Evolutionary conservation across 2,329 filamentous ascomycete genomes (phyloP).

Genomic region (Diplocarpon mali): DNA sequence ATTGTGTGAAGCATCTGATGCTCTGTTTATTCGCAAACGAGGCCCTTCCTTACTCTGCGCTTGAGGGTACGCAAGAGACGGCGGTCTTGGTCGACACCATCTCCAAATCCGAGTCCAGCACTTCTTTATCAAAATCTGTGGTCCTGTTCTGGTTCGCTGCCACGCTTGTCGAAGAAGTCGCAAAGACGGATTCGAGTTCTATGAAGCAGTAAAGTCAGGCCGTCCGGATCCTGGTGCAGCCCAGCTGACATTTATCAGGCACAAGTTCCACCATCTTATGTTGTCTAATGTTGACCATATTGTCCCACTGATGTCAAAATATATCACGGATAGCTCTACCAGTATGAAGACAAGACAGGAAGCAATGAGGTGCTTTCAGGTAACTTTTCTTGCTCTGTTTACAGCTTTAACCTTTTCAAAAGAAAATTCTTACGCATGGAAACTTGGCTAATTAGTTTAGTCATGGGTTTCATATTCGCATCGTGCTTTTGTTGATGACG

Average conservation of each 20-base stretch:
- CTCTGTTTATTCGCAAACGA: conserved; percentile 42
- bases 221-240: conserved; percentile 1
- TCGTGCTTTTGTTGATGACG: conserved; percentile 45
- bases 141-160: conserved; percentile 55
- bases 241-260: conserved; percentile 20
- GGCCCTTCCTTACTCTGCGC: conserved; percentile 36
- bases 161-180: conserved; percentile 53
- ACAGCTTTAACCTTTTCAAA: neutral
- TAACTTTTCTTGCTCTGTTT: conserved; percentile 23
- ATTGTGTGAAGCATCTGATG: conserved; percentile 52
- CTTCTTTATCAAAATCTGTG: conserved; percentile 23
- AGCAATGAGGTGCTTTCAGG: conserved; percentile 50
- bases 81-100: conserved; percentile 36
- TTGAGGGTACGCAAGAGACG: conserved; percentile 34
- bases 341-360: conserved; percentile 39
- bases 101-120: conserved; percentile 35
- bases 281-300: conserved; percentile 40
- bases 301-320: conserved; percentile 34
- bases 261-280: conserved; percentile 40
- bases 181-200: conserved; percentile 54
- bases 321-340: conserved; percentile 30
- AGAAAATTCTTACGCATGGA: too few relatives aligned
- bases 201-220: conserved; percentile 33
- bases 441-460: conserved; percentile 29
- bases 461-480: conserved; percentile 68